Evolutionary conservation across 2,329 filamentous ascomycete genomes (phyloP), one percentile per base, ranked within the genome.

Genomic region (Xylaria sp.): DNA sequence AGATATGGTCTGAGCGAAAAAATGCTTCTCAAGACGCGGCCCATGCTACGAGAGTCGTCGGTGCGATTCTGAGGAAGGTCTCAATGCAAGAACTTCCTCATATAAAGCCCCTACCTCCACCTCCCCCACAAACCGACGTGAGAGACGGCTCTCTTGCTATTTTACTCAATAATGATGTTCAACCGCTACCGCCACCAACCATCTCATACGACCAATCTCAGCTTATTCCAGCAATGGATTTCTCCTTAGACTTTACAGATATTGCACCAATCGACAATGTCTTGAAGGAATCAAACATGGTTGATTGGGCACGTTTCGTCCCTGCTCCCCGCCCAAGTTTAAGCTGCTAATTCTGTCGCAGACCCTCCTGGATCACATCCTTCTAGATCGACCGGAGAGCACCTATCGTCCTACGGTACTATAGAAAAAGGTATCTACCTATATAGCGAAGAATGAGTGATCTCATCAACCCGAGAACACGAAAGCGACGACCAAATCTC

Each of bases 1-100:
- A 77, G 64, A 81, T 84, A 68, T 85, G 83, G 83, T 76, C 78
- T 9, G 77, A 78, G 30, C 77, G 81, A 50, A 78, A 79, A 54
- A 71, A 74, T 39, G 70, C 71, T 32, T 84, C 82, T 12, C 74
- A 75, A 54, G 83, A 85, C 42, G 83, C 83, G 2, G 76, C 76
- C 2, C 81, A 84, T 69, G 83, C 82, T 32, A 79, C 81, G 36
- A 77, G 75, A 39, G 78, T 85, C 34, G 78, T 85, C 32, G 77
- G 79, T 7, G 80, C 81, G 8, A 84, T 85, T 57, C 77, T 85
- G 24, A 75, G 75, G 67, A 80, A 76, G 56, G 76, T 83, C 27
- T 79, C 78, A 27, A 69, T 76, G 72, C 74, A 76, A 68, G 75
- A 79, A 30, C 65, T 68, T 30, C 57, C 57, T 62, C 61, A 54